A percentile compares a stretch with the other conserved stretches of the same genome.
Conservation (phyloP, 2,329 filamentous ascomycete genomes). For the Aspergillus felis region DNA sequence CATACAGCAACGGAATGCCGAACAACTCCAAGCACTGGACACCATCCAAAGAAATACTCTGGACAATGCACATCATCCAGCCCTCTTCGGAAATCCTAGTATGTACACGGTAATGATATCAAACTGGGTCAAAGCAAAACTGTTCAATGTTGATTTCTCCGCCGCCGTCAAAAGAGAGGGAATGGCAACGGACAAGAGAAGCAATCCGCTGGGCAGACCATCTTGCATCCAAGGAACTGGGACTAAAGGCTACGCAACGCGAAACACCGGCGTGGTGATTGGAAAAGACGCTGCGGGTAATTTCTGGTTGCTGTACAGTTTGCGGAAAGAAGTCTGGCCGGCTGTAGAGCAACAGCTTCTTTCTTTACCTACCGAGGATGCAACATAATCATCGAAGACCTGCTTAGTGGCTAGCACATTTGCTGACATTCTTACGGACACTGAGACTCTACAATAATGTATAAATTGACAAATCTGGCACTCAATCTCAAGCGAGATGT, state of each 20-base stretch:
- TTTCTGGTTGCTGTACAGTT: slow-evolving; percentile 26
- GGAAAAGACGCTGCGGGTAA: slow-evolving; percentile 32
- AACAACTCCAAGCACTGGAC: slow-evolving; percentile 16
- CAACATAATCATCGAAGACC: no score
- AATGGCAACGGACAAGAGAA: neutral
- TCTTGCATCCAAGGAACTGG: slow-evolving; percentile 9
- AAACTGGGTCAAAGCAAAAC: slow-evolving; percentile 39
- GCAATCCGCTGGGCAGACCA: slow-evolving; percentile 7
- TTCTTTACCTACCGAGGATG: neutral
- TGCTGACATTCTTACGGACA: no score
- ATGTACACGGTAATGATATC: slow-evolving; percentile 33
- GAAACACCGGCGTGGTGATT: slow-evolving; percentile 21
- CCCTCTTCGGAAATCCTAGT: slow-evolving; percentile 30
- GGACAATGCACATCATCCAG: slow-evolving; percentile 11
- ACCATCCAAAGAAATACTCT: slow-evolving; percentile 4
- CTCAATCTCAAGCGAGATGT: no score
- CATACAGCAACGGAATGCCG: slow-evolving; percentile 12
- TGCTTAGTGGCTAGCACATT: no score
- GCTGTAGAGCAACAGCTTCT: neutral
- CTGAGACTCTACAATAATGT: no score
- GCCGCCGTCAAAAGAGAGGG: slow-evolving; percentile 14
- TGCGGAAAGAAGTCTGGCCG: slow-evolving; percentile 21
- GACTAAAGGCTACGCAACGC: neutral
- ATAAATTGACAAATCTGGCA: no score
- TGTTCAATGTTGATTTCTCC: slow-evolving; percentile 39